phyloP scores from a whole-genome alignment of 2,329 filamentous ascomycete species.

The Zymoseptoria crescenta region DNA sequence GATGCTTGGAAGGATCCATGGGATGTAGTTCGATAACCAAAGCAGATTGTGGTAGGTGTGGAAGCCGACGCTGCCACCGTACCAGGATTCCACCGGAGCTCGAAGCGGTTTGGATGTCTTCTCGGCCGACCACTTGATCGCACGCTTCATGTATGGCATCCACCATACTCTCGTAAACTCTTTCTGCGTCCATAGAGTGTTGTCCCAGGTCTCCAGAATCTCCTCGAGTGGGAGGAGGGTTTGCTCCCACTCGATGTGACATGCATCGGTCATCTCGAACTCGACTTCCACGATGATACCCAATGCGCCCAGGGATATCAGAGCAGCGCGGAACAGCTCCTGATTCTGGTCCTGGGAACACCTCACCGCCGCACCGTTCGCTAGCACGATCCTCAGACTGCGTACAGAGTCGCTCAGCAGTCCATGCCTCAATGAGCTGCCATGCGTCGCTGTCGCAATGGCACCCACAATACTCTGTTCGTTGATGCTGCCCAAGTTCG shows the following conservation, averaged over 20 bases:
- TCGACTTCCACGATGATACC: constrained; percentile 88
- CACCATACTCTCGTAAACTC: constrained; percentile 97
- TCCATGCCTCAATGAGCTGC: constrained; percentile 75
- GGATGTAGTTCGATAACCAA: constrained; percentile 68
- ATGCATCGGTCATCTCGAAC: constrained; percentile 69
- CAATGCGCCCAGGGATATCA: constrained; percentile 80
- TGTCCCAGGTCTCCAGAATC: constrained; percentile 64
- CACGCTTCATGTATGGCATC: constrained; percentile 84
- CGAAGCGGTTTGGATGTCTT: constrained; percentile 58
- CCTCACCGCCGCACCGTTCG: constrained; percentile 64
- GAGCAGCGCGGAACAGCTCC: constrained; percentile 78
- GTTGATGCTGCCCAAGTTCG: constrained; percentile 90
- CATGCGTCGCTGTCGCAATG: constrained; percentile 88
- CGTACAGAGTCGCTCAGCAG: constrained; percentile 72
- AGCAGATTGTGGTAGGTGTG: constrained; percentile 89
- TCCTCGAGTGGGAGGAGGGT: constrained; percentile 62
- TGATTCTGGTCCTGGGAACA: constrained; percentile 62
- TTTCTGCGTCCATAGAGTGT: constrained; percentile 68
- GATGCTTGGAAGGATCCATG: constrained; percentile 73
- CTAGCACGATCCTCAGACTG: constrained; percentile 69
- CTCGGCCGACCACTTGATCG: constrained; percentile 83
- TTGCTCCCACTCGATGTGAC: constrained; percentile 82
- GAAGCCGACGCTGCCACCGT: constrained; percentile 74
- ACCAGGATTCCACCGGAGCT: constrained; percentile 62
- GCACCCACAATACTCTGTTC: constrained; percentile 88